phyloP scores from a whole-genome alignment of 2,329 filamentous ascomycete genomes.

The Alternaria arborescens region DNA sequence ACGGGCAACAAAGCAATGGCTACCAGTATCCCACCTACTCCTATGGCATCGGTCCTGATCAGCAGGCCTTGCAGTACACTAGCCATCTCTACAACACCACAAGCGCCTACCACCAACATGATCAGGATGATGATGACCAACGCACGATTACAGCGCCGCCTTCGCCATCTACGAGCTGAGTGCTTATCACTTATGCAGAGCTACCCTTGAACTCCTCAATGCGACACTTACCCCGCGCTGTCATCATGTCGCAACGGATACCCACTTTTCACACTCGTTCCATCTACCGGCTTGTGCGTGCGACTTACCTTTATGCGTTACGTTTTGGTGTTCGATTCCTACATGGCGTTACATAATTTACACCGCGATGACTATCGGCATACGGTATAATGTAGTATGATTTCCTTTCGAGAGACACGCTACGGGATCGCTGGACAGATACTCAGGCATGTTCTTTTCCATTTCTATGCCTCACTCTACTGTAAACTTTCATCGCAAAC shows the following conservation, averaged over 20 bases:
- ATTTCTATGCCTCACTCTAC: slow-evolving; percentile 22
- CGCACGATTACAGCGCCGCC: slow-evolving; percentile 49
- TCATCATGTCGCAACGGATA: slow-evolving; percentile 8
- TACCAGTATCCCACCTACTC: slow-evolving; percentile 41
- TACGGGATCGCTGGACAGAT: slow-evolving; percentile 19
- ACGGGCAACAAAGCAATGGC: slow-evolving; percentile 31
- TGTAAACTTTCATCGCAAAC: slow-evolving; percentile 25
- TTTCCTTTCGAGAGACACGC: slow-evolving; percentile 13
- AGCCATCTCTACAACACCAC: slow-evolving; percentile 34
- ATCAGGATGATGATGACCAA: slow-evolving; percentile 44
- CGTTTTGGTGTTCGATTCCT: neutral
- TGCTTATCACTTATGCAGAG: neutral
- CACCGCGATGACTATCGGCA: slow-evolving; percentile 28
- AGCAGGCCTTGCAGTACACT: slow-evolving; percentile 37
- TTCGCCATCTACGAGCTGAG: slow-evolving; percentile 44
- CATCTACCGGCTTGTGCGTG: slow-evolving; percentile 13
- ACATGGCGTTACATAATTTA: slow-evolving; percentile 16
- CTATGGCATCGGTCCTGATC: slow-evolving; percentile 43
- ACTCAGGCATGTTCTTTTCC: slow-evolving; percentile 19
- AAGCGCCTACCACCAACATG: slow-evolving; percentile 36
- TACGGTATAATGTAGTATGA: slow-evolving; percentile 27
- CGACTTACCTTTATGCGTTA: slow-evolving; percentile 17
- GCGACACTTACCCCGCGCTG: slow-evolving; percentile 7
- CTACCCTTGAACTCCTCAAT: slow-evolving; percentile 5
- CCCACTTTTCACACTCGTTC: slow-evolving; percentile 30